Evolutionary conservation across 441 rosid species (phyloP), one percentile per base, ranked within the genome.

Genomic region (Populus tomentosa): DNA sequence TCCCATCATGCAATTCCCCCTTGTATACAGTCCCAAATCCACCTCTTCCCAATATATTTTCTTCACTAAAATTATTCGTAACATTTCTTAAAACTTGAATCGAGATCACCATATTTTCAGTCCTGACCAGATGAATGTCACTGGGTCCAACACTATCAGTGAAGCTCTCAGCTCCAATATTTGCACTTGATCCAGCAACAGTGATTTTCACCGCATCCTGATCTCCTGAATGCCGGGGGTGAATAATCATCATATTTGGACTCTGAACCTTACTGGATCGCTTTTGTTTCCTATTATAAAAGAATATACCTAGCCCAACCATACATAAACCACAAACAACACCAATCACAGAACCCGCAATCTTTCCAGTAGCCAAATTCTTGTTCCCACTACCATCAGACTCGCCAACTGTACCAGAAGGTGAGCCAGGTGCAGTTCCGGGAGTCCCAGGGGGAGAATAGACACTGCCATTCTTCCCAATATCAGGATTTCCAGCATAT

Each of bases 81-180:
- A 89, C 94, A 71, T 85, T 80, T 83, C 90, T 86, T 82, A 92
- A 65, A 18, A 92, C 89, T 77, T 91, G 94, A 62, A 92, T 89
- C 0, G 95, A 89, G 40, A 92, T 89, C 75, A 87, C 89, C 87
- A 90, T 87, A 81, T 82, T 89, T 69, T 91, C 92, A 46, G 93
- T 78, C 79, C 91, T 94, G 36, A 89, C 92, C 67, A 88, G 88
- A 28, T 90, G 92, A 73, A 88, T 72, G 67, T 89, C 92, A 9
- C 88, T 76, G 2, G 81, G 79, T 18, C 80, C 87, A 70, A 85
- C 85, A 16, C 80, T 82, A 36, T 85, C 81, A 67, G 88, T 82
- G 78, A 67, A 75, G 74, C 84, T 88, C 38, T 80, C 88, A 23
- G 84, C 78, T 26, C 86, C 83, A 0, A 78, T 82, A 75, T 67